Conservation (phyloP, 805 yeast species). For the Yarrowia alimentaria region DNA sequence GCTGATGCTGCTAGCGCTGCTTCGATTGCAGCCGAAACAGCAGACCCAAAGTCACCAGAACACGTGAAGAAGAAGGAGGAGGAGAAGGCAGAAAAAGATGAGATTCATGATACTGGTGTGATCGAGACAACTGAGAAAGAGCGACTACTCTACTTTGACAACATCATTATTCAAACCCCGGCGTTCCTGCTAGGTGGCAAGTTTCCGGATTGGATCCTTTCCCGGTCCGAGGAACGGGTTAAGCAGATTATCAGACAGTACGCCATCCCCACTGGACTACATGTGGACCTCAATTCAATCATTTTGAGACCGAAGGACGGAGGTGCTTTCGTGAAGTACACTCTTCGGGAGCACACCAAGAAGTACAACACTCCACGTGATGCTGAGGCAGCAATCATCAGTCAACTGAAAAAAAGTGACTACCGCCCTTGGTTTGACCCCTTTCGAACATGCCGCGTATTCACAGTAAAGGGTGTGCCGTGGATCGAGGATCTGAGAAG, state of each 20-base stretch:
- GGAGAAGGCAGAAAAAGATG: conserved; percentile 26
- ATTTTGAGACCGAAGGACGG: conserved; percentile 81
- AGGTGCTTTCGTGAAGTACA: conserved; percentile 84
- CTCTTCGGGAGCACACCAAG: conserved; percentile 51
- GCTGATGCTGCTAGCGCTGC: conserved; percentile 5
- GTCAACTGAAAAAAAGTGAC: conserved; percentile 39
- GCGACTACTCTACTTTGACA: conserved; percentile 53
- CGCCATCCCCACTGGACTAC: conserved; percentile 34
- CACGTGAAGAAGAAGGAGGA: conserved; percentile 28
- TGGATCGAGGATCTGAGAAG: conserved; percentile 94
- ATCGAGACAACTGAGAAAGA: conserved; percentile 33
- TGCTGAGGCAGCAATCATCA: conserved; percentile 52
- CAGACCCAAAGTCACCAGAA: conserved; percentile 18
- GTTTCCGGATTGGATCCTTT: conserved; percentile 11
- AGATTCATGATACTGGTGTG: conserved; percentile 33
- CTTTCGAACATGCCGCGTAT: conserved; percentile 51
- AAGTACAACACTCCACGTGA: conserved; percentile 45
- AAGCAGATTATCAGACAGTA: conserved; percentile 30
- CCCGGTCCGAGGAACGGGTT: conserved; percentile 27
- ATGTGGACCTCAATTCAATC: conserved; percentile 53
- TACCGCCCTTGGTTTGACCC: conserved; percentile 42
- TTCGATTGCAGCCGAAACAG: neutral
- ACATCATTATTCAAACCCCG: conserved; percentile 38
- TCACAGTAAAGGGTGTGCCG: conserved; percentile 86
- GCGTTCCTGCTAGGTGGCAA: conserved; percentile 20